Percentiles rank a stretch among this genome's conserved stretches.
phyloP scores from a whole-genome alignment of 2,329 filamentous ascomycete species.

The Cladosporium sp. region DNA sequence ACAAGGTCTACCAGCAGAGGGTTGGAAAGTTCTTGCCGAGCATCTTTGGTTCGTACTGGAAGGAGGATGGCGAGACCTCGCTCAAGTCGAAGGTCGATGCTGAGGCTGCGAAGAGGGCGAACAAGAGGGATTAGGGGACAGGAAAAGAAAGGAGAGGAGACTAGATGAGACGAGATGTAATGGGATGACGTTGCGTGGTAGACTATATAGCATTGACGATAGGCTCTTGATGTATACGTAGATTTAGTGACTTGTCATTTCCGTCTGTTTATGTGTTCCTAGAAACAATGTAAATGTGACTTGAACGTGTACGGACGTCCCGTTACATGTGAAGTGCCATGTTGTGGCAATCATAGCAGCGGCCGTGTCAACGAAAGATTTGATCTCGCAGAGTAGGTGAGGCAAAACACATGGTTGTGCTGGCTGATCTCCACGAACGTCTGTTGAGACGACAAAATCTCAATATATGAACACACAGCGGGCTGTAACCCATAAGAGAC shows the following conservation, averaged over 20 bases:
- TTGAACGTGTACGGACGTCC: not conserved
- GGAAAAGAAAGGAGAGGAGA: not conserved
- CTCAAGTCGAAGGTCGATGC: constrained; percentile 22
- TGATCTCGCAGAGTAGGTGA: not conserved
- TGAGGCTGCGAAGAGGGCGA: constrained; percentile 21
- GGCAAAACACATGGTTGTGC: not conserved
- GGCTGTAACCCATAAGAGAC: not conserved
- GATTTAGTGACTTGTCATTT: not conserved
- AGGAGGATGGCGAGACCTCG: constrained; percentile 30
- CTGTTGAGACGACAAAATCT: not conserved
- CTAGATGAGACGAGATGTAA: not conserved
- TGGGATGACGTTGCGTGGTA: not conserved
- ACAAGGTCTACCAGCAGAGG: constrained; percentile 76
- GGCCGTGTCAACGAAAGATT: no score
- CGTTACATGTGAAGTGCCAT: not conserved
- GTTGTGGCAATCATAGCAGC: not conserved
- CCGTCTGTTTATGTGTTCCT: not conserved
- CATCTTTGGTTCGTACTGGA: constrained; percentile 34
- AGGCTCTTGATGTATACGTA: not conserved
- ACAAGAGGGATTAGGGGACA: not conserved
- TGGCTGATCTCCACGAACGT: not conserved
- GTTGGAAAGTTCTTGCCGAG: constrained; percentile 82
- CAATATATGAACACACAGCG: not conserved
- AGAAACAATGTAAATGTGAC: not conserved
- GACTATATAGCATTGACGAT: not conserved